Evolutionary conservation across 1,284 basidiomycete species (phyloP), one percentile per base, ranked within the genome.

Genomic region (Microbotryum intermedium): DNA sequence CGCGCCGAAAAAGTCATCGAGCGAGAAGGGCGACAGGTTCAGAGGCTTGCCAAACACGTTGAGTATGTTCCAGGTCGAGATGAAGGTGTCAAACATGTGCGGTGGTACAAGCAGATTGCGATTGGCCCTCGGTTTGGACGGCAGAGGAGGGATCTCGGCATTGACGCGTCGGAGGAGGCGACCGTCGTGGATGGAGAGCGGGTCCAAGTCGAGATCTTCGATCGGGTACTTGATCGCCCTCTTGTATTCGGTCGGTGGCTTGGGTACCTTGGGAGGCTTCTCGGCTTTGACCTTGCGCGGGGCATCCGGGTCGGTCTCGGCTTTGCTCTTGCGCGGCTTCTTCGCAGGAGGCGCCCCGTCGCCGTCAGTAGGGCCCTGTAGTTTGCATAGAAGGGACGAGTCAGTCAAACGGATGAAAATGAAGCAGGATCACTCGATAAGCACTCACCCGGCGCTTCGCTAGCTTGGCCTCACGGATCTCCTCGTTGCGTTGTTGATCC

Each of bases 1-100:
- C 0, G 91, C 86, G 62, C 85, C 82, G 72, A 94, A 91, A 72
- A 88, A 90, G 70, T 97, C 95, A 74, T 98, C 95, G 69, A 97
- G 79, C 0, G 90, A 87, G 73, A 97, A 90, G 11, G 85, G 78
- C n/a, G 93, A 94, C 11, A 98, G 76, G 64, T 86, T 84, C 18
- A 98, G 79, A 3, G 92, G 85, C 80, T 88, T 85, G 9, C 90
- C 91, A 75, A 91, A 90, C 57, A 91, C 85, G 60, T 88, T 85
- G 66, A 97, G 77, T 74, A 95, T 95, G 74, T 88, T 91, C 90
- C 92, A 98, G 21, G 83, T 79, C 81, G 87, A 84, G 50, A 97
- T 76, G 74, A 97, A 90, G 21, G 81, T 78, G 72, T 95, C 92
- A 67, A 95, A 93, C 8, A 82, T 78, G 10, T 82, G 82, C 4